A percentile compares a stretch with the other conserved stretches of the same genome.
Conservation (phyloP, 345 rosid species). For the Clarkia xantiana region DNA sequence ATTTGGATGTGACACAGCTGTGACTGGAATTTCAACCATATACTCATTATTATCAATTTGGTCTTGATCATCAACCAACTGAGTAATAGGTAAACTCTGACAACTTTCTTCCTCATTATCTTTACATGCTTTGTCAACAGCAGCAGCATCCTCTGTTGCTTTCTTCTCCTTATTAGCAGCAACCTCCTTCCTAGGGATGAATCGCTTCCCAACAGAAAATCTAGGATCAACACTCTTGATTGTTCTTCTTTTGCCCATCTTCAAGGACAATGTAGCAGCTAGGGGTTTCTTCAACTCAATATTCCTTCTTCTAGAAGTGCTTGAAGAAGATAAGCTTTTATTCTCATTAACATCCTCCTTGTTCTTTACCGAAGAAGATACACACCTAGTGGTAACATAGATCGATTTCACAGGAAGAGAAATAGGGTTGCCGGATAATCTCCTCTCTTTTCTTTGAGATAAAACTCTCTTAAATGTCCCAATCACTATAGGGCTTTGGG, state of each 20-base stretch:
- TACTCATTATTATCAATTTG: no score
- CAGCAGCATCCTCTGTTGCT: not conserved
- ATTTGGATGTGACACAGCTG: not conserved
- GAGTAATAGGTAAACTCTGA: not conserved
- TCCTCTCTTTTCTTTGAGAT: conserved; percentile 21
- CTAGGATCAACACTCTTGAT: not conserved
- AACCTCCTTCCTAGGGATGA: not conserved
- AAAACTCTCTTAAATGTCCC: conserved; percentile 16
- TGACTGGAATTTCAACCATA: no score
- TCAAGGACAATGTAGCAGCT: no score
- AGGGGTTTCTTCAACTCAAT: not conserved
- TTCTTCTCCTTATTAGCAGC: not conserved
- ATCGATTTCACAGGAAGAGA: conserved; percentile 22
- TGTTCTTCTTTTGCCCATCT: not conserved
- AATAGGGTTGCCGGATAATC: conserved; percentile 14
- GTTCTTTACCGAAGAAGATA: conserved; percentile 4
- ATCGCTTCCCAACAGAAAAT: not conserved
- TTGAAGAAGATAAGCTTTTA: conserved; percentile 9
- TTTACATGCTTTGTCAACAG: not conserved
- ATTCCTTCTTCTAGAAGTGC: conserved; percentile 6
- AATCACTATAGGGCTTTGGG: conserved; percentile 9
- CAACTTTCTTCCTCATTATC: conserved; percentile 1
- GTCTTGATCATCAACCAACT: not conserved
- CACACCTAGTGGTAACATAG: conserved; percentile 16
- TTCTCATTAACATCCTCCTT: no score